Evolutionary conservation across 768 basidiomycete species (phyloP).

Genomic region (Lentinus brumalis): DNA sequence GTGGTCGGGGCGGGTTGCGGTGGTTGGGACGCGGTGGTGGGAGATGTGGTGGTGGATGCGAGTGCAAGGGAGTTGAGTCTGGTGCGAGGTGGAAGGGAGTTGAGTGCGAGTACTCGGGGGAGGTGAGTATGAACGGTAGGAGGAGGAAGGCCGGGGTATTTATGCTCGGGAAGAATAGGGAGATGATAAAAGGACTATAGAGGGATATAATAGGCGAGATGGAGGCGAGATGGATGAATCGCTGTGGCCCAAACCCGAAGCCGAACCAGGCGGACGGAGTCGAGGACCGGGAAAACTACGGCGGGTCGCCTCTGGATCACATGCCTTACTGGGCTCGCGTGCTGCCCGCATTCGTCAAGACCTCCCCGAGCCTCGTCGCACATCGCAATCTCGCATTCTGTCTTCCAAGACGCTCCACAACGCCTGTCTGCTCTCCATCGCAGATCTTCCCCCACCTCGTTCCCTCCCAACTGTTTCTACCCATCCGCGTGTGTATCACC

Average conservation of each 20-base stretch:
- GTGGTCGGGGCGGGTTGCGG: not conserved
- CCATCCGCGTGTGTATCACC: not conserved
- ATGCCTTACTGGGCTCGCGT: slow-evolving; percentile 7
- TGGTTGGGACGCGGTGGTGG: not conserved
- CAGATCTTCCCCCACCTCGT: not conserved
- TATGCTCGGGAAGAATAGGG: not conserved
- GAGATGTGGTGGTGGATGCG: too few species aligned
- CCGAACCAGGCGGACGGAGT: slow-evolving; percentile 5
- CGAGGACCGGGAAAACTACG: slow-evolving; percentile 18
- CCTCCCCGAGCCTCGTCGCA: not conserved
- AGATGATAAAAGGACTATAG: slow-evolving; percentile 7
- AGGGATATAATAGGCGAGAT: not conserved
- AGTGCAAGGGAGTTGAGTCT: not conserved
- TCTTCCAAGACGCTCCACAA: slow-evolving; percentile 1
- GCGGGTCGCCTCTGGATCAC: slow-evolving; percentile 1
- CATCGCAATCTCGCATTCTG: slow-evolving; percentile 8
- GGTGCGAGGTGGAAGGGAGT: not conserved
- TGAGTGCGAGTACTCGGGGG: not conserved
- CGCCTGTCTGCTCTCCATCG: not conserved
- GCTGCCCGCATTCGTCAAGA: slow-evolving; percentile 1
- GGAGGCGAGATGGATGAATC: not conserved
- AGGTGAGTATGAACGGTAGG: not conserved
- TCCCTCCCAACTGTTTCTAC: not conserved
- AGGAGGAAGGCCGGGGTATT: slow-evolving; percentile 8
- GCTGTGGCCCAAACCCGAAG: slow-evolving; percentile 1